Conservation (phyloP, 2,329 filamentous ascomycete genomes). For the Ambrosiella beaveri region DNA sequence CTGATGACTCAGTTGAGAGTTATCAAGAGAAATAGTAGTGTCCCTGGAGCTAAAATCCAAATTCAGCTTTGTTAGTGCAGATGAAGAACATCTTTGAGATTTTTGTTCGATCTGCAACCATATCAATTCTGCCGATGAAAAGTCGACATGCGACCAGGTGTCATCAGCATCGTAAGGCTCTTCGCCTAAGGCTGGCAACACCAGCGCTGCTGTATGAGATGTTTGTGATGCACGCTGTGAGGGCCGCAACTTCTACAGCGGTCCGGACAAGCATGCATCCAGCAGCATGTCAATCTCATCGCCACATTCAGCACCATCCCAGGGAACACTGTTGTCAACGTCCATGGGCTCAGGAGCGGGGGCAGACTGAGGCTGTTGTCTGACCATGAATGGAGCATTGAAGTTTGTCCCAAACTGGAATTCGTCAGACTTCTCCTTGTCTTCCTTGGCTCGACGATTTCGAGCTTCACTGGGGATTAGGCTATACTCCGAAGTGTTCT, state of each 20-base stretch:
- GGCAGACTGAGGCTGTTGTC: slow-evolving; percentile 19
- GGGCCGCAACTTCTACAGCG: slow-evolving; percentile 1
- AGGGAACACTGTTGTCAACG: slow-evolving; percentile 38
- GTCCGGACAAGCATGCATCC: slow-evolving; percentile 34
- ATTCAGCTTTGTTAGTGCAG: too few species aligned
- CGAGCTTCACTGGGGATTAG: slow-evolving; percentile 27
- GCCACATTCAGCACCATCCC: slow-evolving; percentile 40
- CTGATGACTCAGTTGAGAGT: too few species aligned
- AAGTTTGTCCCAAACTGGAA: slow-evolving; percentile 28
- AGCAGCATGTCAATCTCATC: slow-evolving; percentile 41
- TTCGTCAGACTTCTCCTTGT: slow-evolving; percentile 18
- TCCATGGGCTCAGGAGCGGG: slow-evolving; percentile 33
- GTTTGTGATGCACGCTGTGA: neutral
- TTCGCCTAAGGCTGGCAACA: too few species aligned
- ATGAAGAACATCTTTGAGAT: too few species aligned
- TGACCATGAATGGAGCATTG: slow-evolving; percentile 2
- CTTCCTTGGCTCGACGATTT: slow-evolving; percentile 12
- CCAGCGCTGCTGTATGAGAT: too few species aligned
- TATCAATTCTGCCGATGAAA: too few species aligned
- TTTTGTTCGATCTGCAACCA: too few species aligned
- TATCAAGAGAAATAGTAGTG: too few species aligned
- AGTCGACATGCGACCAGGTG: too few species aligned
- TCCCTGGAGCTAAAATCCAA: too few species aligned
- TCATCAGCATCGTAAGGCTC: too few species aligned
- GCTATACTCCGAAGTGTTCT: slow-evolving; percentile 45